Evolutionary conservation across 2,329 filamentous ascomycete genomes (phyloP), one percentile per base, ranked within the genome.

Genomic region (Penicillium corylophilum): DNA sequence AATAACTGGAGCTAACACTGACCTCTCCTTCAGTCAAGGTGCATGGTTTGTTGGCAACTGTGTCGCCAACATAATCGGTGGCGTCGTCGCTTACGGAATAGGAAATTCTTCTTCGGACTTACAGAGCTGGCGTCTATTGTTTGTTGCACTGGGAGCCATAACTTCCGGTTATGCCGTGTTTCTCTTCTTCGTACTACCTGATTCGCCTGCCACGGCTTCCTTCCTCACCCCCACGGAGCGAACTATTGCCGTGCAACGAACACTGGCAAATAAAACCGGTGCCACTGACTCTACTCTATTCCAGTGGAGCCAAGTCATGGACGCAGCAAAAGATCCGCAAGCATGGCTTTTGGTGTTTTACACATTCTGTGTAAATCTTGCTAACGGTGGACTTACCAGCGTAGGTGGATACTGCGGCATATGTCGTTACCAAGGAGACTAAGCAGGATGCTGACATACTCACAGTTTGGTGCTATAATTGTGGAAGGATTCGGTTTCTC

Each of bases 81-180:
- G 26, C 12, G 26, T 28, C 7, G 26, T 28, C 3, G 26, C 26
- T 10, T 28, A 28, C 12, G 26, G 26, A 28, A 28, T 28, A 8
- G 26, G 26, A n/a, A 72, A 18, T 67, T 66, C 36, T 23, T 7
- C 15, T 7, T 50, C 10, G 7, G 18, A 13, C 1, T 13, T 45
- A 2, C 31, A 38, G 23, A 46, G 35, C 33, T 51, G 44, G 44
- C 38, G 41, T n/a, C 18, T 42, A 3, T 28, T 46, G 12, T 51
- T 46, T 9, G 22, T 51, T 10, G 41, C 36, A 2, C 24, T 51
- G 5, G 48, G 48, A 6, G 44, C 28, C n/a, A 39, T 46, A 2
- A 46, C 48, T 22, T 46, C 38, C 22, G 26, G 29, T 12, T 51
- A 45, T 15, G 43, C 28, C 9, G 18, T 50, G 10, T 16, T 50